Evolutionary conservation across 495 filamentous ascomycete species (phyloP).

Genomic region (Penicillium pulvis): DNA sequence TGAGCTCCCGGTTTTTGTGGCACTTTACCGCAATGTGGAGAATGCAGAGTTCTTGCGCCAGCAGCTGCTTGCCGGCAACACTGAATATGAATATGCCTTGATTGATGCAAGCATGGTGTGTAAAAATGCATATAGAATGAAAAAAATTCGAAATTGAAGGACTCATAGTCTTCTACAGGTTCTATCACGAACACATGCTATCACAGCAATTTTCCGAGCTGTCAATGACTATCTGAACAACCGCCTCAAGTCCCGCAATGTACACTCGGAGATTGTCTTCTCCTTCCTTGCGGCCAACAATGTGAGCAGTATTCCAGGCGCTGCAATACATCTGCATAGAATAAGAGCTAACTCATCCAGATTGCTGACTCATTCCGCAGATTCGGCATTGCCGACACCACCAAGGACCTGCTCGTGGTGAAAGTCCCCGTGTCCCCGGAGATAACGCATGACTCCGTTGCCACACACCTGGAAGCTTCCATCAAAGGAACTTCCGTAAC

Average conservation of each 20-base stretch:
- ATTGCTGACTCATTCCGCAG: slow-evolving; percentile 88
- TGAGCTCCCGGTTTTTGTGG: slow-evolving; percentile 66
- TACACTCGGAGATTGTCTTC: slow-evolving; percentile 92
- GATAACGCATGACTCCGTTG: slow-evolving; percentile 56
- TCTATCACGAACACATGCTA: slow-evolving; percentile 67
- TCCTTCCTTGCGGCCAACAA: slow-evolving; percentile 84
- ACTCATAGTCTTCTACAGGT: slow-evolving; percentile 43
- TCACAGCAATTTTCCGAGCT: slow-evolving; percentile 79
- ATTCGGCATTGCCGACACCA: slow-evolving; percentile 76
- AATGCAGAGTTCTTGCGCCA: slow-evolving; percentile 76
- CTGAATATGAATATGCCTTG: slow-evolving; percentile 89
- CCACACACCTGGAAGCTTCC: slow-evolving; percentile 59
- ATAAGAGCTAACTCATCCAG: slow-evolving; percentile 48
- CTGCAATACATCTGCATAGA: background rate
- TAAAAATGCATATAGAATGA: background rate
- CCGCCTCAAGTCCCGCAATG: slow-evolving; percentile 75
- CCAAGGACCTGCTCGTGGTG: slow-evolving; percentile 69
- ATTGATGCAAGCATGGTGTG: slow-evolving; percentile 76
- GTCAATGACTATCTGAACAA: slow-evolving; percentile 63
- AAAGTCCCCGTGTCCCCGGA: slow-evolving; percentile 61
- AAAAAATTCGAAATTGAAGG: background rate
- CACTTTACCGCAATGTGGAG: slow-evolving; percentile 71
- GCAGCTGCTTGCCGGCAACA: slow-evolving; percentile 79
- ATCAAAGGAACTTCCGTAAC: slow-evolving; percentile 63
- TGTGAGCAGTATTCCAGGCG: slow-evolving; percentile 44